Conservation (phyloP, 495 filamentous ascomycete species). For the Hypoxylon perforatum region DNA sequence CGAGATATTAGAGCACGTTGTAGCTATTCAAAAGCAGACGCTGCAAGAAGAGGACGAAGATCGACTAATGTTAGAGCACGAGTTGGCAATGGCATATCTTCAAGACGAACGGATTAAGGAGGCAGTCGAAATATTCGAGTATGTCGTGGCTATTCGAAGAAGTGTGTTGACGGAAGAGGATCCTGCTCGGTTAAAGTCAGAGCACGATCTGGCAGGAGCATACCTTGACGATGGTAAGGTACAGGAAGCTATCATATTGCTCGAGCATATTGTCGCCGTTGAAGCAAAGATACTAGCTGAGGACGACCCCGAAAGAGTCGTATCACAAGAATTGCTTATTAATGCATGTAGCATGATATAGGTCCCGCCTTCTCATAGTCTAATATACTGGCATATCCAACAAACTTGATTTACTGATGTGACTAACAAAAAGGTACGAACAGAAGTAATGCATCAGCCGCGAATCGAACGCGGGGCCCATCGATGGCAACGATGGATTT, state of each 20-base stretch:
- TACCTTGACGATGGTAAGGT: neutral
- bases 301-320: neutral
- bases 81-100: neutral
- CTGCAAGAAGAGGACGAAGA: neutral
- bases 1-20: neutral
- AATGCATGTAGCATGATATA: neutral
- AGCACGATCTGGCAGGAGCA: neutral
- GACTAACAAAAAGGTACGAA: no score
- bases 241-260: neutral
- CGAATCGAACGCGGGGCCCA: constrained; percentile 64
- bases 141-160: constrained; percentile 24
- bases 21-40: neutral
- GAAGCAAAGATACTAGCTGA: neutral
- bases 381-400: no score
- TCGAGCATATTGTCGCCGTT: constrained; percentile 43
- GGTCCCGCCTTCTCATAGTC: no score
- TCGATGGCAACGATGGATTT: constrained; percentile 66
- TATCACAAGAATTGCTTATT: neutral
- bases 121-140: constrained; percentile 33
- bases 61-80: neutral
- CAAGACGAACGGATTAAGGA: neutral
- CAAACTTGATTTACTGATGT: no score
- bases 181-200: neutral
- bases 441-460: constrained; percentile 52
- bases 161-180: neutral